Conservation (phyloP, 164 flowering plant species). For the Chimonanthus salicifolius region DNA sequence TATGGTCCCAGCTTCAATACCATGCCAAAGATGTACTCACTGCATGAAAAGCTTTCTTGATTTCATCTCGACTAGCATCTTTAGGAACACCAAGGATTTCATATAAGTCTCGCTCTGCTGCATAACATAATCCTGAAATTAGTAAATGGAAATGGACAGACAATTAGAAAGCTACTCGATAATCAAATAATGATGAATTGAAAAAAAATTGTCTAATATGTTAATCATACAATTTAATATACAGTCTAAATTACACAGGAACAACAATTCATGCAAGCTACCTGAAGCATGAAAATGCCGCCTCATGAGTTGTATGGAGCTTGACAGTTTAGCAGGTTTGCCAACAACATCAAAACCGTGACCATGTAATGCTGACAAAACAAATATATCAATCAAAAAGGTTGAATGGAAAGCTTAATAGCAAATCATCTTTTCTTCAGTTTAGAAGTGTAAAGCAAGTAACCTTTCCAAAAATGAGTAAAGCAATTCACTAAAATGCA, state of each 20-base stretch:
- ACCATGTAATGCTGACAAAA: slow-evolving; percentile 30
- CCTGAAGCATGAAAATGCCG: slow-evolving; percentile 71
- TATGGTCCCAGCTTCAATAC: not conserved
- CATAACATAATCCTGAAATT: slow-evolving; percentile 32
- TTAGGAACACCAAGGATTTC: slow-evolving; percentile 66
- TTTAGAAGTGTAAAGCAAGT: not conserved
- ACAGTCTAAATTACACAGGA: not conserved
- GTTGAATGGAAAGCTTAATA: not conserved
- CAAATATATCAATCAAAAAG: not conserved
- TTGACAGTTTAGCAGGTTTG: slow-evolving; percentile 13
- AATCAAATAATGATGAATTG: not conserved
- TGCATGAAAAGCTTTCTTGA: slow-evolving; percentile 78
- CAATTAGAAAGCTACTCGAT: not conserved
- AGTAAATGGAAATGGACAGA: not conserved
- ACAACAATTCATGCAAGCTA: slow-evolving; percentile 6
- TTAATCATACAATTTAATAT: too few species aligned
- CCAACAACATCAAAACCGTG: slow-evolving; percentile 17
- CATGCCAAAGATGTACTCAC: slow-evolving; percentile 31
- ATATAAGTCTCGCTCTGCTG: slow-evolving; percentile 47
- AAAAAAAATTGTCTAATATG: not conserved
- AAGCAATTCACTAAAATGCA: too few species aligned
- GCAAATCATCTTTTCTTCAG: not conserved
- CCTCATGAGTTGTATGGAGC: slow-evolving; percentile 8
- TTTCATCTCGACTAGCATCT: slow-evolving; percentile 67
- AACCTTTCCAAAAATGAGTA: too few species aligned